A percentile compares a stretch with the other conserved stretches of the same genome.
Conservation (phyloP, 1,284 basidiomycete species). For the Apiotrichum gamsii region DNA sequence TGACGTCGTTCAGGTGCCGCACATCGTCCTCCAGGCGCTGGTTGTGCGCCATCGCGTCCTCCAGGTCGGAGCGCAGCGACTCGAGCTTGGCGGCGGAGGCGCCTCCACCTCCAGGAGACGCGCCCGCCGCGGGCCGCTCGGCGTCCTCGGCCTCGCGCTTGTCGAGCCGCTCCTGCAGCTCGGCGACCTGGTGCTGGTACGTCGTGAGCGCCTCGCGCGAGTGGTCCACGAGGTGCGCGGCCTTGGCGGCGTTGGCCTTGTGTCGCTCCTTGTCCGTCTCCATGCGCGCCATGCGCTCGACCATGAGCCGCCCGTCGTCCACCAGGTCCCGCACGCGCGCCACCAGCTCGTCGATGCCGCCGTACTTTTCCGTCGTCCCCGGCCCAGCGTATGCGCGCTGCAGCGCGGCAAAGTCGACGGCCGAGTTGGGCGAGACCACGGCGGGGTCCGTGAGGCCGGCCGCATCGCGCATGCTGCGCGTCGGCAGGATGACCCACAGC, state of each 20-base stretch:
- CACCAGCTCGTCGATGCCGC: slow-evolving; percentile 61
- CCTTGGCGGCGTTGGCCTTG: slow-evolving; percentile 81
- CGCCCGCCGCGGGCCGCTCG: neutral
- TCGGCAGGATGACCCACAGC: slow-evolving; percentile 72
- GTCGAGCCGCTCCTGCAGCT: slow-evolving; percentile 6
- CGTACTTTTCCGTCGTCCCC: slow-evolving; percentile 25
- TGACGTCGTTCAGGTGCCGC: slow-evolving; percentile 65
- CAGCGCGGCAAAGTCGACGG: slow-evolving; percentile 45
- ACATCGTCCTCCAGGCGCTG: slow-evolving; percentile 59
- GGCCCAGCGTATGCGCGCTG: slow-evolving; percentile 29
- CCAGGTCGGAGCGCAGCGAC: slow-evolving; percentile 57
- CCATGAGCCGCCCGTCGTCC: slow-evolving; percentile 69
- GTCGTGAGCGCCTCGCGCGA: slow-evolving; percentile 69
- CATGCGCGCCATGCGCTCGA: slow-evolving; percentile 72
- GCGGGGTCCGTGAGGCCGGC: slow-evolving; percentile 57
- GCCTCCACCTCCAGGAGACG: no score
- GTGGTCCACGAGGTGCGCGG: slow-evolving; percentile 79
- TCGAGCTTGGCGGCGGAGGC: slow-evolving; percentile 52
- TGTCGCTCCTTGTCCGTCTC: slow-evolving; percentile 78
- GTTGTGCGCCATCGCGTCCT: slow-evolving; percentile 59
- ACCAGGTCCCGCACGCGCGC: slow-evolving; percentile 69
- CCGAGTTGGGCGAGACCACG: slow-evolving; percentile 48
- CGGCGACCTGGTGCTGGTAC: slow-evolving; percentile 58
- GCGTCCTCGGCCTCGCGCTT: neutral
- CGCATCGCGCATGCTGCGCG: slow-evolving; percentile 64